Evolutionary conservation across 805 yeast genomes (phyloP), one percentile per base, ranked within the genome.

Genomic region (Ascoidea tarda): DNA sequence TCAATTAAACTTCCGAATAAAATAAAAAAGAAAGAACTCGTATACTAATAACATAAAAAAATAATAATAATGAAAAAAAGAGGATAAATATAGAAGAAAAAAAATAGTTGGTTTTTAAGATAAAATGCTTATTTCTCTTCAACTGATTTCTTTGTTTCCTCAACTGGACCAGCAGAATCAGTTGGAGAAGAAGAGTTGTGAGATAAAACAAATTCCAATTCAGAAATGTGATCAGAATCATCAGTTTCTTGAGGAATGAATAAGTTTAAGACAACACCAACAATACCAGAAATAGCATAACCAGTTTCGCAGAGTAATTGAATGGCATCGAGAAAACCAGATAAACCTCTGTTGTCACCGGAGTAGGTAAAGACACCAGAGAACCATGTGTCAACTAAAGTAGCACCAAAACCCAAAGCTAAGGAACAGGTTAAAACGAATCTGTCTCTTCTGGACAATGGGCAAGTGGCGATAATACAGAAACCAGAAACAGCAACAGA

Each of bases 401-500:
- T 73, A 21, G 88, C 76, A 52, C 87, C 89, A 44, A 84, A 62
- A 16, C 91, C 90, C 33, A 82, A 79, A 56, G 81, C 63, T 48
- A 82, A 64, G 1, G 86, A 68, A 5, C 84, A 80, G 5, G 91
- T 81, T 46, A 84, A 70, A 21, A 84, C 78, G 60, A 84, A 81
- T 56, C 91, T 72, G 64, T 84, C 88, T 65, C 90, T 76, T 65
- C 90, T 75, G 6, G 86, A 77, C 65, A 83, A 81, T 33, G 46
- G 52, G 48, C 49, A 46, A 49, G 69, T 60, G 32, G 87, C 67
- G 54, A 84, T 81, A 61, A 84, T 81, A 55, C 79, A 75, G 51
- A 84, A 65, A 57, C 90, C 90, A 2, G 89, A 81, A 16, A 81
- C 85, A 1, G 87, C 87, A 38, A 84, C 90, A 4, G 88, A 78